Evolutionary conservation across 441 rosid species (phyloP).

Genomic region (Brassica hybrid): DNA sequence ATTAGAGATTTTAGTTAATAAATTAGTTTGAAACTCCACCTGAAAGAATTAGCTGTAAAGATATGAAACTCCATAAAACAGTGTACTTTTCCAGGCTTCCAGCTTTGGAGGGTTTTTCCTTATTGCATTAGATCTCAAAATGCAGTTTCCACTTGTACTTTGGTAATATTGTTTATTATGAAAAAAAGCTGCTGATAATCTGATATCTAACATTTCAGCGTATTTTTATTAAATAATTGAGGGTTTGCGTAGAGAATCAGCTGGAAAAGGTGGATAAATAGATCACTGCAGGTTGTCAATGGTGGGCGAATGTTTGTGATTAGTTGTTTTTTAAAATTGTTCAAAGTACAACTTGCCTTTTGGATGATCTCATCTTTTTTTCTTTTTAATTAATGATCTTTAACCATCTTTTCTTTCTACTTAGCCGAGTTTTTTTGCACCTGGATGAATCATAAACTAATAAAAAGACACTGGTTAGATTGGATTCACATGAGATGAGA

Average conservation of each 20-base stretch:
- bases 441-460: conserved; percentile 30
- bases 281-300: conserved; percentile 45
- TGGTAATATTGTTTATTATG: conserved; percentile 34
- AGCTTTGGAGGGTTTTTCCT: conserved; percentile 36
- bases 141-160: conserved; percentile 37
- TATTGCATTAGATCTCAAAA: conserved; percentile 30
- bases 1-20: neutral
- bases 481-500: too few relatives aligned
- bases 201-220: conserved; percentile 1
- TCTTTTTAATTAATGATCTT: conserved; percentile 26
- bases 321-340: conserved; percentile 17
- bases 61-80: neutral
- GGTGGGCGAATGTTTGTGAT: conserved; percentile 50
- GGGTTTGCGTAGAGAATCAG: conserved; percentile 37
- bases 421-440: conserved; percentile 36
- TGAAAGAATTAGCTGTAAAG: conserved; percentile 41
- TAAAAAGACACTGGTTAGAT: neutral
- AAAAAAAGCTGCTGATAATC: conserved; percentile 26
- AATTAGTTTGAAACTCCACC: conserved; percentile 6
- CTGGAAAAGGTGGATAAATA: conserved; percentile 33
- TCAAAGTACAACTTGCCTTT: conserved; percentile 71
- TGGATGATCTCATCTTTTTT: conserved; percentile 42
- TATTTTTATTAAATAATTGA: conserved; percentile 23
- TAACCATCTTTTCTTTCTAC: conserved; percentile 22
- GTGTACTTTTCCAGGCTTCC: conserved; percentile 5